Percentiles rank a stretch among this genome's conserved stretches.
Conservation (phyloP, 331 rosid species). For the Cydonia oblonga region DNA sequence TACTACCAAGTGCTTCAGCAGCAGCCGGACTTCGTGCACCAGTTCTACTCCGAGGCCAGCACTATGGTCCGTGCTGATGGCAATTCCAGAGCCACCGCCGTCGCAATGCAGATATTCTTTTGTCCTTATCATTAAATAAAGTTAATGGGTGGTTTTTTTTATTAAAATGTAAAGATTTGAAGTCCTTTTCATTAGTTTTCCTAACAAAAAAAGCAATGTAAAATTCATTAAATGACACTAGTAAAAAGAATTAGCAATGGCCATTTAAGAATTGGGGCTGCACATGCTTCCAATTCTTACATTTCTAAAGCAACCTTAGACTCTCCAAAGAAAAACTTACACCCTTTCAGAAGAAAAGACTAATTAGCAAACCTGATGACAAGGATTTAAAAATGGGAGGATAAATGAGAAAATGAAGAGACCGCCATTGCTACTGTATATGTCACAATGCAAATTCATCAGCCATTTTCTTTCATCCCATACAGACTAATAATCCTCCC, state of each 20-base stretch:
- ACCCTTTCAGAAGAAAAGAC: no score
- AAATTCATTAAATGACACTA: background rate
- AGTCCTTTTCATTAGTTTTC: no score
- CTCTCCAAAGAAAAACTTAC: background rate
- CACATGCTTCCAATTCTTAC: background rate
- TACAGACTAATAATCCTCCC: background rate
- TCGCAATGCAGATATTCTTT: slow-evolving; percentile 63
- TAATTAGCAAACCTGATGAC: no score
- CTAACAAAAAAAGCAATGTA: background rate
- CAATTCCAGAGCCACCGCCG: slow-evolving; percentile 51
- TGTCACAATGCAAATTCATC: background rate
- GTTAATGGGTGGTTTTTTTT: no score
- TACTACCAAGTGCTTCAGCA: slow-evolving; percentile 87
- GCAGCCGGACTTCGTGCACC: slow-evolving; percentile 80
- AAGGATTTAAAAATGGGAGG: no score
- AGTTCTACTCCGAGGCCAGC: slow-evolving; percentile 89
- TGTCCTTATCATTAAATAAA: no score
- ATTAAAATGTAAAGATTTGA: no score
- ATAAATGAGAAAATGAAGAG: no score
- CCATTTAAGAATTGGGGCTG: background rate
- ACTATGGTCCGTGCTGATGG: slow-evolving; percentile 85
- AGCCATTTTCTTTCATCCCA: background rate
- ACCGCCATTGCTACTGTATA: no score
- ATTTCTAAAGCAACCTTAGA: background rate
- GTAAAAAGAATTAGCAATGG: background rate